Base-by-base conservation (phyloP, 208 protist genomes). In the Trypanosoma avium region DNA sequence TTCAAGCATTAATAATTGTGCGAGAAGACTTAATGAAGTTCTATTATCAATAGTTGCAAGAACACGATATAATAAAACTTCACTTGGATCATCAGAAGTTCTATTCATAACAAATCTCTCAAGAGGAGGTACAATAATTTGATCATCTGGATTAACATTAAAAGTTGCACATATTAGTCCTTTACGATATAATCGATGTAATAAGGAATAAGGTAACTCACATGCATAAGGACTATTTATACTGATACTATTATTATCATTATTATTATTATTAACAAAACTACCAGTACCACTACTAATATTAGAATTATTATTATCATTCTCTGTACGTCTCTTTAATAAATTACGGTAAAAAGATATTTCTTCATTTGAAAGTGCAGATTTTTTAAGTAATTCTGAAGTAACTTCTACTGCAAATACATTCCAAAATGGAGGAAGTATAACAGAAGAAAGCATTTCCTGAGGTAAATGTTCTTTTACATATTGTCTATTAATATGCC, bases 91-190 rank as follows among this genome's bases (percentile, higher is more conserved):
- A 21, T 96, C 90, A 3, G 78, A 84, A 5, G 97, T 96, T 46
- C 97, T 78, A 70, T 99, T 99, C 98, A 99, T 99, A 12, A 99
- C 97, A 55, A 99, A 99, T 12, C 80, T 77, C 60, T 98, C 86
- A n/a, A 77, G 75, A 10, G 97, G 97, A 2, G 97, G 97, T 15
- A 99, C 90, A 9, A 87, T 71, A 45, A 98, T 75, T 50, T 70
- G 69, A 69, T 98, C 95, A 24, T 94, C 77, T 17, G 96, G 79
- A 15, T 78, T 56, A 13, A 99, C 91, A 3, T 81, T 83, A 40
- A 98, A 86, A 17, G 82, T 73, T 30, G 94, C 63, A 58, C 91
- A 97, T 4, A 99, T 79, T 1, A 98, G 73, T 7, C 90, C 96
- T 47, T 82, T 92, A 21, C 69, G 82, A 42, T 97, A 96, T 29